Conservation (phyloP, 306 rosid genomes). For the Cyamopsis tetragonoloba region DNA sequence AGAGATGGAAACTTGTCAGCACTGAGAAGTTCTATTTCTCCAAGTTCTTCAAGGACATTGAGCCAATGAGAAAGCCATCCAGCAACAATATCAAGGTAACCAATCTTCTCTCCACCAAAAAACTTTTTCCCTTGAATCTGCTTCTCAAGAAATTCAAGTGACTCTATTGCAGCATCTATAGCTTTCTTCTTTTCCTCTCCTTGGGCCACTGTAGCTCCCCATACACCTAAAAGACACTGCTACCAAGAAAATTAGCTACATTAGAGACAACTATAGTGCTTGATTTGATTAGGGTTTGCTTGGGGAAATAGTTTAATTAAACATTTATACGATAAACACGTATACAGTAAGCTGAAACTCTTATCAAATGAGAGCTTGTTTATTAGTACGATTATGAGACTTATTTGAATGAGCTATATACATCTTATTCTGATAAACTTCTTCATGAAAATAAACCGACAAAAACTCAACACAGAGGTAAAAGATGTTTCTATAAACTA, state of each 20-base stretch:
- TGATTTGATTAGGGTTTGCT: not conserved
- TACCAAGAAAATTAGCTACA: not conserved
- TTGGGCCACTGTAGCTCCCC: constrained; percentile 36
- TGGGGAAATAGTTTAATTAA: no score
- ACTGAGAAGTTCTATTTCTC: constrained; percentile 28
- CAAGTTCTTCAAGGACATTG: constrained; percentile 33
- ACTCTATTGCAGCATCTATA: constrained; percentile 34
- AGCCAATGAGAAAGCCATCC: constrained; percentile 35
- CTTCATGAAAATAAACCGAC: no score
- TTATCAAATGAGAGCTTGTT: no score
- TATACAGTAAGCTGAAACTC: no score
- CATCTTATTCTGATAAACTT: no score
- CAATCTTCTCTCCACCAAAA: constrained; percentile 38
- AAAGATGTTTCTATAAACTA: no score
- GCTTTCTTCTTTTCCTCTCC: constrained; percentile 49
- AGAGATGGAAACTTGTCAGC: constrained; percentile 40
- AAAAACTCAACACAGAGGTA: no score
- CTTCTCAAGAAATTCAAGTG: constrained; percentile 39
- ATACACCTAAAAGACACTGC: constrained; percentile 31
- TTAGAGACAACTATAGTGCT: not conserved
- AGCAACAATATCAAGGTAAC: constrained; percentile 34
- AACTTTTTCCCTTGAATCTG: constrained; percentile 48
- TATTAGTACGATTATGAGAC: no score
- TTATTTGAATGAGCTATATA: no score
- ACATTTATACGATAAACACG: no score